phyloP scores from a whole-genome alignment of 2,329 filamentous ascomycete species.

The Daldinia sp. region DNA sequence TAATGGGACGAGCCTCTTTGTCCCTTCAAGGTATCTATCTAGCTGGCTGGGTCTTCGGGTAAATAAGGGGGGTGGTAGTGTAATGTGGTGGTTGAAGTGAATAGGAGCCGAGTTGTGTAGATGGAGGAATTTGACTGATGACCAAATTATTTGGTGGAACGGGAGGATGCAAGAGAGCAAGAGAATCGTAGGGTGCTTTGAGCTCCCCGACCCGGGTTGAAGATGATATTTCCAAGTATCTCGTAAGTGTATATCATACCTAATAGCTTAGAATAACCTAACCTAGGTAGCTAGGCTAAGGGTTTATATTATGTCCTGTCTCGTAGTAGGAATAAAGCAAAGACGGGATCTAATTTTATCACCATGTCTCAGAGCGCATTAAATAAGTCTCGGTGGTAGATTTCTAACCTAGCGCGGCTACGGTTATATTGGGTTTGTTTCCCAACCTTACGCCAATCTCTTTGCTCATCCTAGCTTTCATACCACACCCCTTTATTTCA shows the following conservation, averaged over 20 bases:
- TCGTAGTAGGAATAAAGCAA: background rate
- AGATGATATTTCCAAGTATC: slow-evolving; percentile 2
- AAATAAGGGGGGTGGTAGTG: slow-evolving; percentile 30
- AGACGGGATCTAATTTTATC: background rate
- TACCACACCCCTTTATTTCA: too few species aligned
- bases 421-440: too few species aligned
- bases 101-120: slow-evolving; percentile 13
- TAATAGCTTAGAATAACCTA: background rate
- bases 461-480: too few species aligned
- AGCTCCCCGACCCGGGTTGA: slow-evolving; percentile 4
- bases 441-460: too few species aligned
- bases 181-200: background rate
- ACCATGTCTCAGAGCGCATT: too few species aligned
- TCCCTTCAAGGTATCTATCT: slow-evolving; percentile 3
- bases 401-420: too few species aligned
- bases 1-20: slow-evolving; percentile 3
- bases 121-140: slow-evolving; percentile 29
- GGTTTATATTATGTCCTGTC: background rate
- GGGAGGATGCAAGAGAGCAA: background rate
- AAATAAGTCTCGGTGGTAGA: too few species aligned
- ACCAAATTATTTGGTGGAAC: background rate
- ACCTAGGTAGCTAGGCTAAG: too few species aligned
- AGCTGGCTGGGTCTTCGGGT: slow-evolving; percentile 26
- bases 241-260: background rate
- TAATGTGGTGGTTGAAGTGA: too few species aligned